Percentiles rank a stretch among this genome's conserved stretches.
Conservation (phyloP, 768 basidiomycete species). For the Gloeostereum incarnatum region DNA sequence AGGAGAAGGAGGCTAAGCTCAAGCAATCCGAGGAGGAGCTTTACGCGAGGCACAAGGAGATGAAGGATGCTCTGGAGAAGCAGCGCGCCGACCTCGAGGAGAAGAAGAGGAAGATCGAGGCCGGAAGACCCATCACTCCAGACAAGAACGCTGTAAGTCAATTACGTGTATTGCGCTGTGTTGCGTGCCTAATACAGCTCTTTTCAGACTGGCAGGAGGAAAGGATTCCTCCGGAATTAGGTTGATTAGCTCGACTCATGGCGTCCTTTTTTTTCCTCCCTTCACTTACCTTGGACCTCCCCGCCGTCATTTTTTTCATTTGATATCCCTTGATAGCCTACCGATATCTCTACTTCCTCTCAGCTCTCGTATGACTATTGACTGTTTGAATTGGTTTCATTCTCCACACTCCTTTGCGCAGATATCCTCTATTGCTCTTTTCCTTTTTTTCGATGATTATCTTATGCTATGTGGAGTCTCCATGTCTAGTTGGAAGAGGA, state of each 20-base stretch:
- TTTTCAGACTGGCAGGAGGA: conserved; percentile 53
- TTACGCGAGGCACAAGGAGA: conserved; percentile 96
- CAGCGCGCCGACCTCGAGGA: conserved; percentile 94
- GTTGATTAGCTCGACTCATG: conserved; percentile 14
- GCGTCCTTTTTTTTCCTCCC: conserved; percentile 15
- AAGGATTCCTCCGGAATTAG: conserved; percentile 68
- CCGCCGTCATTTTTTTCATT: conserved; percentile 17
- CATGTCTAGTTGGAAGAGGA: conserved; percentile 20
- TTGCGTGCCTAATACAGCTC: conserved; percentile 10
- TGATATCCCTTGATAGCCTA: conserved; percentile 15
- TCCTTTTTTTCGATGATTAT: conserved; percentile 1
- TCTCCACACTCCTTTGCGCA: conserved; percentile 10
- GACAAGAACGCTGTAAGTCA: conserved; percentile 79
- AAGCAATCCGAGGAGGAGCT: conserved; percentile 99
- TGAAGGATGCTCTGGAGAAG: conserved; percentile 99
- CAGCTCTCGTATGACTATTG: background rate
- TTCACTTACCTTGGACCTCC: conserved; percentile 10
- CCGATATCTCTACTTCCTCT: background rate
- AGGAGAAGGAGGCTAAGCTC: conserved; percentile 97
- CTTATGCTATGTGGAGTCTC: conserved; percentile 9
- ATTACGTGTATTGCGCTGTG: conserved; percentile 5
- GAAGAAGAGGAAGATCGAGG: conserved; percentile 95
- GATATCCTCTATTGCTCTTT: conserved; percentile 19
- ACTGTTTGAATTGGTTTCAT: background rate
- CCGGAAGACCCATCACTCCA: conserved; percentile 89